Conservation (phyloP, 306 rosid species). For the Hippophae gyantsensis region DNA sequence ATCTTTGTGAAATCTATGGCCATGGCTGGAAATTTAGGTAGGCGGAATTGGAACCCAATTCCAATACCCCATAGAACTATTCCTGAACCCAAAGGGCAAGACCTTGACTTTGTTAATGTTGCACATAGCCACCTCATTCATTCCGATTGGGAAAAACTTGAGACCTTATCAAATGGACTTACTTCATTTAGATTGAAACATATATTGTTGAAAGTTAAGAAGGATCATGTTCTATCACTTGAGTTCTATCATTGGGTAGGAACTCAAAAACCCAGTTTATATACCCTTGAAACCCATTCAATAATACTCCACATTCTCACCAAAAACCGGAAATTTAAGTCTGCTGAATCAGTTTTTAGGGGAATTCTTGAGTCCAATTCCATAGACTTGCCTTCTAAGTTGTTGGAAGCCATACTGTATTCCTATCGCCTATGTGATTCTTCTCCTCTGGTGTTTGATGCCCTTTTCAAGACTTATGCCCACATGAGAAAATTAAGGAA, state of each 20-base stretch:
- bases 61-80: slow-evolving; percentile 67
- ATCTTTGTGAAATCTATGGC: no score
- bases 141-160: slow-evolving; percentile 64
- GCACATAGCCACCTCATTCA: slow-evolving; percentile 62
- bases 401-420: slow-evolving; percentile 50
- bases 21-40: slow-evolving; percentile 9
- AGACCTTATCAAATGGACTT: slow-evolving; percentile 33
- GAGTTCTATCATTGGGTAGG: slow-evolving; percentile 67
- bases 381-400: slow-evolving; percentile 31
- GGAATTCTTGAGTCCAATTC: slow-evolving; percentile 23
- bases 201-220: slow-evolving; percentile 43
- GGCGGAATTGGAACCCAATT: slow-evolving; percentile 20
- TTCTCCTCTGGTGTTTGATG: slow-evolving; percentile 58
- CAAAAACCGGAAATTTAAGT: slow-evolving; percentile 48
- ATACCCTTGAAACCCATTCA: slow-evolving; percentile 46
- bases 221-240: slow-evolving; percentile 58
- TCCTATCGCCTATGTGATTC: slow-evolving; percentile 53
- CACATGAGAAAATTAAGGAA: slow-evolving; percentile 50
- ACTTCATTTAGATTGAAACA: slow-evolving; percentile 57
- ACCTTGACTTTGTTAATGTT: slow-evolving; percentile 70
- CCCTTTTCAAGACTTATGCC: slow-evolving; percentile 70
- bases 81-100: slow-evolving; percentile 59
- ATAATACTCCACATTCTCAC: slow-evolving; percentile 62
- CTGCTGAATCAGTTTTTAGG: slow-evolving; percentile 42
- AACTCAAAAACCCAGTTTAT: slow-evolving; percentile 37